Evolutionary conservation across 495 filamentous ascomycete genomes (phyloP).

Genomic region (Gamarada debralockiae): DNA sequence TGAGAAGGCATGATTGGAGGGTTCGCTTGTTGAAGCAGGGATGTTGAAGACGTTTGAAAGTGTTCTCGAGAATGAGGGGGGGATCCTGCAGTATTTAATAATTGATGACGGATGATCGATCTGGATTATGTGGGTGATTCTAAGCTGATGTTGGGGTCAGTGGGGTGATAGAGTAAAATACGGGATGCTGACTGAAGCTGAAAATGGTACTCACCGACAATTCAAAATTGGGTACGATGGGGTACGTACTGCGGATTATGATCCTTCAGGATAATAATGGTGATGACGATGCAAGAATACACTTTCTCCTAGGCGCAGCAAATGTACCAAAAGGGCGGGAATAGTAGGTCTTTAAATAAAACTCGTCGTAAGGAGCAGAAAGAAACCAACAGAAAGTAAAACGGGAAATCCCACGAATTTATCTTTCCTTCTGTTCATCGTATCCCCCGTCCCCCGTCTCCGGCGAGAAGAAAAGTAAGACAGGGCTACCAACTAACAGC

Average conservation of each 20-base stretch:
- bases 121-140: too few species aligned
- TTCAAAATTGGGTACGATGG: not conserved
- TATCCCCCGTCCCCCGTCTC: not conserved
- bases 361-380: not conserved
- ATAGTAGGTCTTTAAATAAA: not conserved
- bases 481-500: too few species aligned
- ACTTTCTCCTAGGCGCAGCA: too few species aligned
- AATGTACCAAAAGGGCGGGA: not conserved
- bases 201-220: not conserved
- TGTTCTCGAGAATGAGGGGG: too few species aligned
- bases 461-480: not conserved
- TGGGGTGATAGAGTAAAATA: not conserved
- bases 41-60: not conserved
- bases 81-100: too few species aligned
- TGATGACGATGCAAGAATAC: too few species aligned
- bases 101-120: too few species aligned
- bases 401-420: not conserved
- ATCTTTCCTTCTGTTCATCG: not conserved
- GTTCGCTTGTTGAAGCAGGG: not conserved
- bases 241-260: not conserved
- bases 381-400: not conserved
- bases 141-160: not conserved
- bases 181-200: not conserved
- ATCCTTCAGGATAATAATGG: not conserved
- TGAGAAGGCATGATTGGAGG: constrained; percentile 23